Evolutionary conservation across 148 eudicot genomes (phyloP).

Genomic region (Beta vulgaris): DNA sequence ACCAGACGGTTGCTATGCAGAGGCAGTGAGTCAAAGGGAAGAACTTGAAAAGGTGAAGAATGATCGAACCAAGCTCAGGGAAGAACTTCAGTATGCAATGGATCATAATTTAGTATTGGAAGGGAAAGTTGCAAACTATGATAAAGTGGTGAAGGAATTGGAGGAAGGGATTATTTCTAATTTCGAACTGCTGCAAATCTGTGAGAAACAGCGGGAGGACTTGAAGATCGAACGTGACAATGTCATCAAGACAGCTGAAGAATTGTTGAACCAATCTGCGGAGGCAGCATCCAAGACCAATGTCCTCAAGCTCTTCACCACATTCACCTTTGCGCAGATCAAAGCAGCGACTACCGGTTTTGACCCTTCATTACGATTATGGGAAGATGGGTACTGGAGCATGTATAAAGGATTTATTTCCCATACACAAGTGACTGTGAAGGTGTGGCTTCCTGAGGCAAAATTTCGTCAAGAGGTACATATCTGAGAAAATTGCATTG

Average conservation of each 20-base stretch:
- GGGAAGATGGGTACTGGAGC: conserved; percentile 35
- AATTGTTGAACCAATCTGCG: conserved; percentile 33
- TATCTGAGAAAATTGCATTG: neutral
- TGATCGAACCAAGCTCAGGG: conserved; percentile 23
- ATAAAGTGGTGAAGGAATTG: conserved; percentile 31
- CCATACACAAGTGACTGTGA: conserved; percentile 63
- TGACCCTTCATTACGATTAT: conserved; percentile 29
- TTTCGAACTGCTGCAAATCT: conserved; percentile 30
- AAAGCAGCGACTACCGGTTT: conserved; percentile 32
- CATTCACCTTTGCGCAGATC: conserved; percentile 32
- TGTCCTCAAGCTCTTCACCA: conserved; percentile 22
- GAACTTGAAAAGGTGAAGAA: conserved; percentile 26
- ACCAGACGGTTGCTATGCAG: conserved; percentile 18
- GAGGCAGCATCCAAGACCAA: conserved; percentile 12
- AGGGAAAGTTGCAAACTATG: conserved; percentile 30
- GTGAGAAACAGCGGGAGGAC: conserved; percentile 36
- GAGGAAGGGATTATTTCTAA: conserved; percentile 29
- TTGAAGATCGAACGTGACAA: conserved; percentile 37
- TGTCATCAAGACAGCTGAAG: conserved; percentile 33
- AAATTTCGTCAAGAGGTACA: conserved; percentile 75
- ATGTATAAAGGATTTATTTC: conserved; percentile 34
- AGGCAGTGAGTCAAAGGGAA: conserved; percentile 23
- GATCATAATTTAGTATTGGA: conserved; percentile 25
- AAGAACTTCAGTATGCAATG: conserved; percentile 31
- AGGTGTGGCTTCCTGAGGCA: conserved; percentile 46